Evolutionary conservation across 192 early-diverging fungal species (phyloP).

Genomic region (Backusella luteola): DNA sequence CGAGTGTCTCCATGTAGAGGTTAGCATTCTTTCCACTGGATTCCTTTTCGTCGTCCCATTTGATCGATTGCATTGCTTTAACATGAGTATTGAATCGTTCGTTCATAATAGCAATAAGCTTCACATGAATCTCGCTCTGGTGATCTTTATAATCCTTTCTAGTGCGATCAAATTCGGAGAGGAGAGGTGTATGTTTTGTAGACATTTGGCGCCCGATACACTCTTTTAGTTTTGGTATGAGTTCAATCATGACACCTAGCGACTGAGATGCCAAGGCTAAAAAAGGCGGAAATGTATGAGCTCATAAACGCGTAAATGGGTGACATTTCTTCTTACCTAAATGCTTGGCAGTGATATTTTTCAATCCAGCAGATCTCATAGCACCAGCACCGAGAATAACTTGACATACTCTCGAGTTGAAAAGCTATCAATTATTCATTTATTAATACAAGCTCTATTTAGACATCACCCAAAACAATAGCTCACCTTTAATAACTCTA

Average conservation of each 20-base stretch:
- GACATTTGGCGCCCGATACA: slow-evolving; percentile 73
- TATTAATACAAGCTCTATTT: not conserved
- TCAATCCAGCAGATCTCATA: slow-evolving; percentile 93
- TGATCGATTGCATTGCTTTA: slow-evolving; percentile 59
- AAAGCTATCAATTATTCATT: slow-evolving; percentile 54
- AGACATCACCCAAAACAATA: not conserved
- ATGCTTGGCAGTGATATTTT: slow-evolving; percentile 97
- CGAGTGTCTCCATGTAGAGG: slow-evolving; percentile 77
- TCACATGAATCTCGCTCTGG: slow-evolving; percentile 86
- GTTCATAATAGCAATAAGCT: slow-evolving; percentile 94
- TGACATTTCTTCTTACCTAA: slow-evolving; percentile 52
- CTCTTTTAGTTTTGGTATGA: slow-evolving; percentile 81
- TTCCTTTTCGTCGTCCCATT: slow-evolving; percentile 51
- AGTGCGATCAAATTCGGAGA: slow-evolving; percentile 89
- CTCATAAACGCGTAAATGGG: not conserved
- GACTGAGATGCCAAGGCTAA: slow-evolving; percentile 91
- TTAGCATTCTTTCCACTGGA: slow-evolving; percentile 35
- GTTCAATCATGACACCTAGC: slow-evolving; percentile 79
- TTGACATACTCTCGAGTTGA: slow-evolving; percentile 95
- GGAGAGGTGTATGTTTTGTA: slow-evolving; percentile 73
- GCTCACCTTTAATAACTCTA: slow-evolving; percentile 80
- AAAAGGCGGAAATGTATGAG: not conserved
- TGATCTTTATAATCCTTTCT: slow-evolving; percentile 85
- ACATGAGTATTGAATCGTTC: slow-evolving; percentile 81
- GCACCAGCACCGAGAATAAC: slow-evolving; percentile 98